Conservation (phyloP, 2,329 filamentous ascomycete species). For the Diaporthe velutina region DNA sequence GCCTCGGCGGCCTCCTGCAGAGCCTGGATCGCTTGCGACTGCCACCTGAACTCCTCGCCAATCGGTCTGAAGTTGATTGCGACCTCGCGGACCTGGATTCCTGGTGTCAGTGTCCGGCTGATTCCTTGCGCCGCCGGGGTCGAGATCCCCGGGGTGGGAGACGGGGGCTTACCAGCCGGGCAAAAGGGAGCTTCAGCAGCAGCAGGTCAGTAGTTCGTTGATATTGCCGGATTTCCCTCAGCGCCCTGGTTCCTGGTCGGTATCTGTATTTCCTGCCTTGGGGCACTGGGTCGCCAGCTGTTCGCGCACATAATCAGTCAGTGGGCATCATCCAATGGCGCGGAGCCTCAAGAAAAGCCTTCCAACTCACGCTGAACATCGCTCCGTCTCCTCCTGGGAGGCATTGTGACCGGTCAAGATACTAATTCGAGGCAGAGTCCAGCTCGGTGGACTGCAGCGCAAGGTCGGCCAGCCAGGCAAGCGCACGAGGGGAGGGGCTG, state of each 20-base stretch:
- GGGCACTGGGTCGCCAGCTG: slow-evolving; percentile 81
- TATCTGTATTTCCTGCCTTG: slow-evolving; percentile 74
- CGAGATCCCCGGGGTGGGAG: not conserved
- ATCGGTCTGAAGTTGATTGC: slow-evolving; percentile 73
- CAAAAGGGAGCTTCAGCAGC: slow-evolving; percentile 83
- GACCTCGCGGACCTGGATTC: slow-evolving; percentile 75
- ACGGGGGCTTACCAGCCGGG: slow-evolving; percentile 70
- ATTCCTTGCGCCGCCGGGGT: not conserved
- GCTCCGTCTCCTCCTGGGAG: slow-evolving; percentile 46
- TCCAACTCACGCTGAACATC: slow-evolving; percentile 55
- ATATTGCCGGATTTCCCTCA: slow-evolving; percentile 92
- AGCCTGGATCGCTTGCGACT: slow-evolving; percentile 93
- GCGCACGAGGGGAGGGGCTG: slow-evolving; percentile 9
- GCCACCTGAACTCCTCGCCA: slow-evolving; percentile 86
- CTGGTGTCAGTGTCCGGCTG: not conserved
- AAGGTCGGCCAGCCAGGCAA: not conserved
- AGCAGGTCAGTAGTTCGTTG: slow-evolving; percentile 92
- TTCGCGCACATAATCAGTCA: slow-evolving; percentile 42
- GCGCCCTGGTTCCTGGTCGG: slow-evolving; percentile 83
- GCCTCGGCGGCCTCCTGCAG: slow-evolving; percentile 97
- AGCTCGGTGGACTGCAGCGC: not conserved
- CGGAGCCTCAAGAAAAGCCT: not conserved
- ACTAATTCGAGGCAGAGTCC: not conserved
- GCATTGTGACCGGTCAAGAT: slow-evolving; percentile 38
- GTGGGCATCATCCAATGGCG: slow-evolving; percentile 20